Evolutionary conservation across 306 rosid species (phyloP), one percentile per base, ranked within the genome.

Genomic region (Arachis hypogaea): DNA sequence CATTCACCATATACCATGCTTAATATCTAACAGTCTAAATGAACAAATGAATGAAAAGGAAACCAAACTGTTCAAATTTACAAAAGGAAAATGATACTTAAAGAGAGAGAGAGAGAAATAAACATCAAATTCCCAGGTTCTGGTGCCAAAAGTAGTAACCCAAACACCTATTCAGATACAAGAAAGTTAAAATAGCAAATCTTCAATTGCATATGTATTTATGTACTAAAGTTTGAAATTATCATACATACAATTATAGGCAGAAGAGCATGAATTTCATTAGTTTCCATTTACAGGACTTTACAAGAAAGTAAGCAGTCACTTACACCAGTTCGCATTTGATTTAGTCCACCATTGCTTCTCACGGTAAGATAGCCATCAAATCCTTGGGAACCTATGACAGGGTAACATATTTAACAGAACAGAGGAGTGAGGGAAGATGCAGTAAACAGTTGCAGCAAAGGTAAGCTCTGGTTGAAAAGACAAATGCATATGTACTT

Each of bases 301-400:
- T 50, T 66, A 60, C 66, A 71, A 42, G 63, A 81, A 64, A 66
- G 72, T 30, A 63, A 61, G 68, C 58, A 70, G 58, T 33, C 62
- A 83, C 97, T 83, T 88, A 93, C 98, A 72, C 98, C 97, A 67
- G 98, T 91, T 63, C 98, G 97, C 98, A 93, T 90, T 81, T 93
- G 98, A 82, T 93, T 93, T 38, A 93, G 78, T 82, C 98, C 98
- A 36, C 98, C 98, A 59, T 93, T 90, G 83, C 95, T 85, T 83
- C 80, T 89, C 75, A 93, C 98, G 38, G 97, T 83, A 54, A 93
- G 72, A 83, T 90, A 93, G 77, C 55, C 95, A 16, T 86, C 88
- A 69, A 80, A 84, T 56, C 42, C 82, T 70, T 62, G 85, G 71
- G 86, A 78, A 85, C 91, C 98, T 93, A 85, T 72, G 41, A 75